phyloP scores from a whole-genome alignment of 768 basidiomycete genomes.

The Agrocybe pediades region DNA sequence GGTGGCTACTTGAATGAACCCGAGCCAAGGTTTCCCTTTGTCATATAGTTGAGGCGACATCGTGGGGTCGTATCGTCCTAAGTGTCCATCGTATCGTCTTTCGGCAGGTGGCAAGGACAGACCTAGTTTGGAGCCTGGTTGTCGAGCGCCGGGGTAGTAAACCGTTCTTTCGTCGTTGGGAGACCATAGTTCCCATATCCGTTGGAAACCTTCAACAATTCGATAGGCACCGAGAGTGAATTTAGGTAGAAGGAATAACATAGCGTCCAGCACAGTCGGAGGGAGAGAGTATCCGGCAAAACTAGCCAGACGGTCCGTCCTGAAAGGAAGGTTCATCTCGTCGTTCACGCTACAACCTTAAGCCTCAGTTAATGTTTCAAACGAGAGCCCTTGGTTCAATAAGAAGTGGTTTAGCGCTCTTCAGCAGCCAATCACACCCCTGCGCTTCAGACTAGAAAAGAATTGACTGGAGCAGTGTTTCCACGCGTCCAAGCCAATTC shows the following conservation, averaged over 20 bases:
- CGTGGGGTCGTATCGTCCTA: constrained; percentile 14
- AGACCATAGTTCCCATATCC: too few species aligned
- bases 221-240: constrained; percentile 15
- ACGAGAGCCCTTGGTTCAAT: too few species aligned
- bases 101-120: not conserved
- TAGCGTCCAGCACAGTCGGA: not conserved
- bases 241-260: constrained; percentile 3
- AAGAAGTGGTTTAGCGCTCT: too few species aligned
- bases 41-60: constrained; percentile 10
- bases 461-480: too few species aligned
- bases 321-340: not conserved
- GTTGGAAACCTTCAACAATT: not conserved
- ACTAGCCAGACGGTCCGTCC: not conserved
- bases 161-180: too few species aligned
- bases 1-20: not conserved
- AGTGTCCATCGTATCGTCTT: constrained; percentile 11
- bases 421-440: too few species aligned
- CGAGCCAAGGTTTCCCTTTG: not conserved
- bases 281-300: not conserved
- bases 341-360: too few species aligned
- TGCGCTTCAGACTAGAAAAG: too few species aligned
- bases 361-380: not conserved
- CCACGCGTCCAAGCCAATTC: too few species aligned
- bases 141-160: too few species aligned
- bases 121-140: not conserved